Evolutionary conservation across 164 flowering plant genomes (phyloP), one percentile per base, ranked within the genome.

Genomic region (Stephania yunnanensis): DNA sequence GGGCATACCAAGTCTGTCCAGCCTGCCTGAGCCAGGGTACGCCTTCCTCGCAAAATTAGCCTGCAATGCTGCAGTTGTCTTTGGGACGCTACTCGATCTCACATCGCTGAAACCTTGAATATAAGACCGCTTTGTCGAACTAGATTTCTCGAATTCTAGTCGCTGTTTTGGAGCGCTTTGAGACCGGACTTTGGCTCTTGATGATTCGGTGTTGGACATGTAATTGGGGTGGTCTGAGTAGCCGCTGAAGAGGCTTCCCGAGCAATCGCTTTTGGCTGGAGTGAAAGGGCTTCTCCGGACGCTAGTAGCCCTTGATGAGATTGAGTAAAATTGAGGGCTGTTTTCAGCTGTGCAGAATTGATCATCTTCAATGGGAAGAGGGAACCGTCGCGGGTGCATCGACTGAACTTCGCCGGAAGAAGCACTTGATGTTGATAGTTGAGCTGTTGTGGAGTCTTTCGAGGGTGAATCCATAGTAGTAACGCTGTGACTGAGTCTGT

Each of bases 121-220:
- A 0, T 85, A 78, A 67, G 79, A 72, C 83, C 85, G 82, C 80
- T 71, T 84, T 13, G 31, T 71, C 1, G 86, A 82, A 75, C 84
- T 77, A 63, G 73, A 73, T 58, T 79, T 87, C 71, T 89, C 95
- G 7, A 87, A 77, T 72, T 88, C 89, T 1, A 85, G 80, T 81
- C 97, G 86, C 80, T 89, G 95, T 79, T 87, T 89, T 2, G 98
- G 97, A 0, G 97, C 93, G 72, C 97, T 94, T 67, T 87, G 93
- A 10, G 96, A 92, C 80, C 98, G 80, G 10, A 85, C 86, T 78
- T 89, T 94, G 6, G 96, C 96, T 52, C 83, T 82, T 0, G 86
- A 91, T 11, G 98, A 94, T 77, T 89, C 90, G 1, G 98, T 92
- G 82, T 89, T 85, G 0, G 93, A 79, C 98, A 94, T 94, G 85